Evolutionary conservation across 805 yeast species (phyloP).

Genomic region (Kazachstania psychrophila): DNA sequence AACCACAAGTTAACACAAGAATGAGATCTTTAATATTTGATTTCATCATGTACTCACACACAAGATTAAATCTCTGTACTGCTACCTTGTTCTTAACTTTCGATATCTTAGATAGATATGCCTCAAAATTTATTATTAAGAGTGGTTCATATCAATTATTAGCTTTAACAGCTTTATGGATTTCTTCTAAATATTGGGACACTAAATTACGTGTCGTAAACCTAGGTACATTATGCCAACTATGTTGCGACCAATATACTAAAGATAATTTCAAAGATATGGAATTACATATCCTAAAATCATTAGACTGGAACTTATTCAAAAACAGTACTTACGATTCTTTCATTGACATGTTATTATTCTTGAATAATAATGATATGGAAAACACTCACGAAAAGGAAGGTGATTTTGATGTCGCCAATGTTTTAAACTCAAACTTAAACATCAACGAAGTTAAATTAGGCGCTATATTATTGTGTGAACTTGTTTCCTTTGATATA

Average conservation of each 20-base stretch:
- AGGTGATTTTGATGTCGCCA: slow-evolving; percentile 6
- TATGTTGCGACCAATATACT: slow-evolving; percentile 51
- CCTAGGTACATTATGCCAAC: slow-evolving; percentile 41
- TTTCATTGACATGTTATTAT: slow-evolving; percentile 48
- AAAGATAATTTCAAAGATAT: slow-evolving; percentile 50
- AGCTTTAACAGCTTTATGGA: slow-evolving; percentile 83
- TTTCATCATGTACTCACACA: slow-evolving; percentile 65
- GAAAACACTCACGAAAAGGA: slow-evolving; percentile 1
- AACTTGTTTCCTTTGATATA: slow-evolving; percentile 54
- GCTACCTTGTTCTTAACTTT: slow-evolving; percentile 60
- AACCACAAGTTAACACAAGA: slow-evolving; percentile 33
- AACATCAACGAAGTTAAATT: slow-evolving; percentile 40
- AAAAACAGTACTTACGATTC: slow-evolving; percentile 50
- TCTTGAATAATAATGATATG: slow-evolving; percentile 10
- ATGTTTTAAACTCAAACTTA: slow-evolving; percentile 4
- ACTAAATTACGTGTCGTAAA: slow-evolving; percentile 55
- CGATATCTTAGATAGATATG: slow-evolving; percentile 75
- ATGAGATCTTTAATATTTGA: slow-evolving; percentile 77
- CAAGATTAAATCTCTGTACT: slow-evolving; percentile 50
- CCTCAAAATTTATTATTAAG: slow-evolving; percentile 69
- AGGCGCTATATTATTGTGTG: slow-evolving; percentile 55
- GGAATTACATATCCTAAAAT: slow-evolving; percentile 58
- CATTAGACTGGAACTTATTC: slow-evolving; percentile 55
- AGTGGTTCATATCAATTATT: slow-evolving; percentile 78
- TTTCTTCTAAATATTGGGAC: slow-evolving; percentile 71